Evolutionary conservation across 2,329 filamentous ascomycete species (phyloP), one percentile per base, ranked within the genome.

Genomic region (Cordyceps farinosa): DNA sequence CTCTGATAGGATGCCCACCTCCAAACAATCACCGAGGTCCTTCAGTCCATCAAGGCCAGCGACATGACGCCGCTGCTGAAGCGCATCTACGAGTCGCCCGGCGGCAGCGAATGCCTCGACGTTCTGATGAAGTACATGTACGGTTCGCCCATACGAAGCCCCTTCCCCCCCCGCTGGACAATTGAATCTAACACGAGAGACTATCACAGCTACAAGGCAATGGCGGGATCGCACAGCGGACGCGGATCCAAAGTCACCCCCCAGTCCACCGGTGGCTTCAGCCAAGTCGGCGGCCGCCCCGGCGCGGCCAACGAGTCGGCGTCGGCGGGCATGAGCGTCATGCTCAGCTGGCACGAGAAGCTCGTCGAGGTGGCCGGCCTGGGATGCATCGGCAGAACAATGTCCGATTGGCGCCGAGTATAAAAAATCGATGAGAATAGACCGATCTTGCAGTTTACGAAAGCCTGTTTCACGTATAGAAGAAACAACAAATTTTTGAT

Each of bases 321-420:
- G 66, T 90, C 91, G 42, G 89, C 92, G 63, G 90, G 89, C 61
- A 98, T 98, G 95, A 98, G 95, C 74, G 95, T 99, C 58, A 77
- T 99, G 74, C 81, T 99, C 69, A 97, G 92, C 78, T 99, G 95
- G 95, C 95, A 99, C 75, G 95, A 99, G 82, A 99, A 97, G 84
- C 85, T 97, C 66, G 92, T 98, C 5, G 95, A 99, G 72, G 88
- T 97, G 72, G 91, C 92, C 44, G 95, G 95, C 30, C 82, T 92
- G 69, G 95, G 95, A 51, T 92, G 90, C 76, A 95, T 99, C 77
- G 91, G 92, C 66, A 87, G 95, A 70, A 92, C 92, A 68, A 97
- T 99, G 93, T 95, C 92, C 48, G 95, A 99, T 81, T 91, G 94
- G 80, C 88, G 95, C 73, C 95, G 90, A 70, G 94, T 75, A 62